A percentile compares a stretch with the other conserved stretches of the same genome.
Conservation (phyloP, 176 grass and related monocot species). For the Cymbopogon citratus region DNA sequence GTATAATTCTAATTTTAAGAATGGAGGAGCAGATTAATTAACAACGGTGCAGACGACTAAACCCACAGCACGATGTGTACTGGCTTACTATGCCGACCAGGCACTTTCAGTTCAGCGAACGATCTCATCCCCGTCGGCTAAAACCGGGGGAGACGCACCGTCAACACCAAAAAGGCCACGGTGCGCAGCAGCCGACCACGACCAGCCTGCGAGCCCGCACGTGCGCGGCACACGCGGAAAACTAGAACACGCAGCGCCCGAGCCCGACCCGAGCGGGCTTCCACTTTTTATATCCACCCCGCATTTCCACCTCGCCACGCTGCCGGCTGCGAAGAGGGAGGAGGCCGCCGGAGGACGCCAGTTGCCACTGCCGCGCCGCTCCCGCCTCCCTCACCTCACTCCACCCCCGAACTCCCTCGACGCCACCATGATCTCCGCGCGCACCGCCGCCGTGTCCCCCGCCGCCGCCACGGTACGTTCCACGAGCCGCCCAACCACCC, state of each 20-base stretch:
- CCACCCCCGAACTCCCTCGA: not conserved
- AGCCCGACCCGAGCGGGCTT: too few species aligned
- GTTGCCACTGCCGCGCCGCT: conserved; percentile 2
- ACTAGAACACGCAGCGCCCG: not conserved
- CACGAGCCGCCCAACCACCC: not conserved
- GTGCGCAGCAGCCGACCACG: too few species aligned
- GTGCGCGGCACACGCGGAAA: conserved; percentile 7
- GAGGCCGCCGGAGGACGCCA: not conserved
- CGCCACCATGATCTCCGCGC: conserved; percentile 37
- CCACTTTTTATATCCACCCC: too few species aligned
- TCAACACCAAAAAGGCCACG: too few species aligned
- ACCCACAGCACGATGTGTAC: too few species aligned
- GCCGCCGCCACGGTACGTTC: conserved; percentile 23
- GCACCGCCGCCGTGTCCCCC: conserved; percentile 8
- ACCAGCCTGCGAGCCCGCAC: not conserved
- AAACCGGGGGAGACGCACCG: too few species aligned
- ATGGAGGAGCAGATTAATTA: too few species aligned
- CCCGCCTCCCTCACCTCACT: not conserved
- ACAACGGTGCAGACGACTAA: too few species aligned
- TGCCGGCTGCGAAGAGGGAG: not conserved
- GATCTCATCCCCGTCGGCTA: too few species aligned
- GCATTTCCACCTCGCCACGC: not conserved
- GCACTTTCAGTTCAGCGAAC: too few species aligned
- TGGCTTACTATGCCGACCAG: too few species aligned
- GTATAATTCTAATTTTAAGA: too few species aligned